Evolutionary conservation across 1,139 yeast genomes (phyloP).

Genomic region (Yamadazyma spencermartinsiae): DNA sequence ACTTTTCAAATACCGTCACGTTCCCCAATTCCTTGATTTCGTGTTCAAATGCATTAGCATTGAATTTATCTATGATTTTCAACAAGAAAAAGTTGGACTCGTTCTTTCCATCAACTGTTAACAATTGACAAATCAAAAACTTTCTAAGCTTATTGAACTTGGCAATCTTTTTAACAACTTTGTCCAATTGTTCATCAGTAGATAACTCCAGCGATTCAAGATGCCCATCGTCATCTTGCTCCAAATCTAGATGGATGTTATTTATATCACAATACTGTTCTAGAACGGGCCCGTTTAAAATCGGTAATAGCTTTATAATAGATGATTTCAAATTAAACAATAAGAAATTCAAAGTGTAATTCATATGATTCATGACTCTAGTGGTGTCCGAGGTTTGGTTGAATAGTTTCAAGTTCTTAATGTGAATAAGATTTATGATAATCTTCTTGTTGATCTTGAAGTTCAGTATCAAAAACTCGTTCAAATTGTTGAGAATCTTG

Average conservation of each 20-base stretch:
- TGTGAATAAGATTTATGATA: constrained; percentile 30
- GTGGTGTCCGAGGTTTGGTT: constrained; percentile 12
- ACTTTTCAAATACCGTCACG: constrained; percentile 17
- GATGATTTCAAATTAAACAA: constrained; percentile 30
- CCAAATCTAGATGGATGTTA: constrained; percentile 26
- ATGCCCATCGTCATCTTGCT: constrained; percentile 14
- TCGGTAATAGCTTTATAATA: constrained; percentile 33
- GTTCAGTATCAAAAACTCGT: constrained; percentile 35
- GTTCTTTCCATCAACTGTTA: constrained; percentile 36
- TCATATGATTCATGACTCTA: constrained; percentile 9
- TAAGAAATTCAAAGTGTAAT: constrained; percentile 26
- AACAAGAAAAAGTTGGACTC: constrained; percentile 33
- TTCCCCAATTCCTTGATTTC: constrained; percentile 8
- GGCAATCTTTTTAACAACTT: constrained; percentile 17
- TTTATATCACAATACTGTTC: constrained; percentile 45
- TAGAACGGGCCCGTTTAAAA: constrained; percentile 38
- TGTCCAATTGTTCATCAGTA: constrained; percentile 5
- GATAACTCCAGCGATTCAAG: constrained; percentile 9
- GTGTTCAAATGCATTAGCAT: constrained; percentile 15
- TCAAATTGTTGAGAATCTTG: constrained; percentile 24
- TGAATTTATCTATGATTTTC: constrained; percentile 32
- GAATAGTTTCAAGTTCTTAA: constrained; percentile 35
- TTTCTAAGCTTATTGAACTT: constrained; percentile 41
- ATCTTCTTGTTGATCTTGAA: constrained; percentile 41
- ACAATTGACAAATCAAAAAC: constrained; percentile 39